Evolutionary conservation across 257 asterid species (phyloP), one percentile per base, ranked within the genome.

Genomic region (Lycium barbarum): DNA sequence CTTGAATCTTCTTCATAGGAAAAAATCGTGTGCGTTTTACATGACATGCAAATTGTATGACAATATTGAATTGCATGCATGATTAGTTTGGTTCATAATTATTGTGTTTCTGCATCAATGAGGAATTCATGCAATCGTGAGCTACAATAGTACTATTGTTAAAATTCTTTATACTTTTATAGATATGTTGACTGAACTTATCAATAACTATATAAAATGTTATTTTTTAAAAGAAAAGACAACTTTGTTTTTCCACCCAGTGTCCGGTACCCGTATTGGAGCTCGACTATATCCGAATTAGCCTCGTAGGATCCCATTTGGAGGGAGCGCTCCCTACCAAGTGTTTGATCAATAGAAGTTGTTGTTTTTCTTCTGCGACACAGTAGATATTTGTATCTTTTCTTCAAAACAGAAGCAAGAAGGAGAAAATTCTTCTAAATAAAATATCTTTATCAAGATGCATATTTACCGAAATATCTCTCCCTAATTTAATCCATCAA

Each of bases 81-180:
- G 81, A 73, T 73, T 45, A 11, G n/a, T 20, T 73, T 36, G 78
- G 12, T 47, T 73, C 81, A 73, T 73, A 47, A 47, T 20, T 73
- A 7, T 47, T 73, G 81, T 47, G 81, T 73, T 47, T 12, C 12
- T 14, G 47, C 12, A 70, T 36, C 78, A 70, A 38, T 70, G 78
- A 15, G 78, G 8, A 8, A 17, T 40, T 40, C 78, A 68, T 67
- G 74, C 22, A 7, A 35, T 2, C 15, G 20, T 14, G 14, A 18
- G 9, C 55, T 51, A 51, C 55, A 51, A 51, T 26, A 26, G 33
- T 26, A 26, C 33, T 51, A 40, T 40, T 26, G 9, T 26, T 22
- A 62, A 62, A 20, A 1, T 20, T 20, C 9, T 20, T 20, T 62
- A 36, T 20, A 9, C 22, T 62, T 7, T 62, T 20, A 6, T 12